Evolutionary conservation across 2,329 filamentous ascomycete genomes (phyloP), one percentile per base, ranked within the genome.

Genomic region (Aspergillus luchuensis): DNA sequence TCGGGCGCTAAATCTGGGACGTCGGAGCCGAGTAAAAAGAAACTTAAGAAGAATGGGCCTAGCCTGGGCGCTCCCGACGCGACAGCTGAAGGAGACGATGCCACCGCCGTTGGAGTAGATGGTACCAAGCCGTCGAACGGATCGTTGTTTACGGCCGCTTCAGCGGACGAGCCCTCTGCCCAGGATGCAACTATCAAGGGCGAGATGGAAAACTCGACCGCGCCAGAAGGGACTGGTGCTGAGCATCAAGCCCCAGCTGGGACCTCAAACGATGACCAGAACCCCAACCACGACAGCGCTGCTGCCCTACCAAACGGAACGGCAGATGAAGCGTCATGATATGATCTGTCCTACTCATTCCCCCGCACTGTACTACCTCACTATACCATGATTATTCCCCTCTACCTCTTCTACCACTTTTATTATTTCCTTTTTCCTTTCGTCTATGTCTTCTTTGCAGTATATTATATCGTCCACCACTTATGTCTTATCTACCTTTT

Each of bases 251-350:
- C 56, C 11, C 33, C 61, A 45, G 56, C 58, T 51, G 58, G 59
- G 19, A 38, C 58, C 28, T 56, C 60, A n/a, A 63, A 63, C 51
- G 58, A 67, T 5, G 62, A 63, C 33, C 33, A 36, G 62, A 60
- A 41, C 19, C 17, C 39, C 4, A 64, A 56, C 21, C 69, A 72
- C 79, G 50, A 70, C 80, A 55, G 62, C 63, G 43, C 74, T 74
- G 36, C 72, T 72, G 21, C 79, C 78, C 47, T 79, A 72, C 66
- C 77, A 30, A 81, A 91, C 85, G 87, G 88, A 82, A 76, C 83
- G 79, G 64, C 80, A 77, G 63, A 84, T 82, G 68, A 89, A 81
- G 75, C 84, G 38, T 67, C 63, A 62, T 67, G 63, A 68, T 60
- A 55, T 55, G 52, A 61, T 66, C 58, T 55, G 49, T 45, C 45